These are phyloP conservation scores for Candida khao-thaluensis DNA, from an alignment of 805 yeast genomes.

Conservation along the genomic window DNA sequence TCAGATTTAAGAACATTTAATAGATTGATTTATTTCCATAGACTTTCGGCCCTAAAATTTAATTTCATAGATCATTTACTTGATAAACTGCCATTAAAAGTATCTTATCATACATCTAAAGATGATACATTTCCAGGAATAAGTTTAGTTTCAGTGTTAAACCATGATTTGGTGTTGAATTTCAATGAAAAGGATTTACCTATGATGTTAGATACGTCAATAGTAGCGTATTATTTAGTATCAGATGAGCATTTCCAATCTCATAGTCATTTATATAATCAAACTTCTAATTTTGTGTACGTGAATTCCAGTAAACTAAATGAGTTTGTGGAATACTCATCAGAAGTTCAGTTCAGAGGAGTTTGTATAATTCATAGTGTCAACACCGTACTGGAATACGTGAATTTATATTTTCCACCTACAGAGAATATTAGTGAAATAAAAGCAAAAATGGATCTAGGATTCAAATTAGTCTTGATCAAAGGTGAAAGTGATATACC, in stretches of 20 bases:
- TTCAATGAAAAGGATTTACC: constrained; percentile 25
- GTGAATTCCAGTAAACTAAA: constrained; percentile 18
- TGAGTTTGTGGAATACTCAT: constrained; percentile 13
- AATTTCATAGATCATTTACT: constrained; percentile 26
- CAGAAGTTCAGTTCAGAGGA: constrained; percentile 38
- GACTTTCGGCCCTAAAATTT: constrained; percentile 16
- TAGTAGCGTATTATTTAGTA: constrained; percentile 39
- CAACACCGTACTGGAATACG: constrained; percentile 30
- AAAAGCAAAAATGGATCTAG: constrained; percentile 19
- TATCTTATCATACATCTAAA: constrained; percentile 24
- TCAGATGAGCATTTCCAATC: constrained; percentile 22
- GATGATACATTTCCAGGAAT: constrained; percentile 19
- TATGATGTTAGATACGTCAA: constrained; percentile 40
- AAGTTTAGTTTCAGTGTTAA: constrained; percentile 24
- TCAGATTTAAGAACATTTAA: constrained; percentile 53
- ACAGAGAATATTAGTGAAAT: constrained; percentile 11
- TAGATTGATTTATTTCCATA: constrained; percentile 55
- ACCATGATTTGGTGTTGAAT: constrained; percentile 18
- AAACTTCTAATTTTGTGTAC: constrained; percentile 13
- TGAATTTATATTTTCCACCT: constrained; percentile 60
- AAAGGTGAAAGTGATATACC: constrained; percentile 72
- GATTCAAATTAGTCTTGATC: constrained; percentile 42
- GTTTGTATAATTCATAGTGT: constrained; percentile 69
- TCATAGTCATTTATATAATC: constrained; percentile 20
- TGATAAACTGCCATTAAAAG: constrained; percentile 22